Percentiles rank a stretch among this genome's conserved stretches.
Conservation (phyloP, 495 filamentous ascomycete species). For the Podospora comata region DNA sequence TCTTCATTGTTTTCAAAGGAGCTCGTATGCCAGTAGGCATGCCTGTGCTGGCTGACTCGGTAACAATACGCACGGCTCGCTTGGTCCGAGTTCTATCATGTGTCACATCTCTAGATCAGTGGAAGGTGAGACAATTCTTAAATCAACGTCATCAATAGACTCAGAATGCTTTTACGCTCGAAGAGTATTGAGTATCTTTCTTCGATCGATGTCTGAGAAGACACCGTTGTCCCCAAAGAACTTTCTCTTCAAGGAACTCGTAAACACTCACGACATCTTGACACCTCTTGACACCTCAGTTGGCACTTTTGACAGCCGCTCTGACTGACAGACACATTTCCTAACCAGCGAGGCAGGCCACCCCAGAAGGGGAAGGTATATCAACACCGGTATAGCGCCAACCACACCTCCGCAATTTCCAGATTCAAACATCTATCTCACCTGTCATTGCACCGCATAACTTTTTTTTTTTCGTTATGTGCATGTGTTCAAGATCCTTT, state of each 20-base stretch:
- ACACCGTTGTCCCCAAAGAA: too few species aligned
- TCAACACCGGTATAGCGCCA: neutral
- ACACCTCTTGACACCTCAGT: too few species aligned
- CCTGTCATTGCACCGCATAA: neutral
- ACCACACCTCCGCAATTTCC: neutral
- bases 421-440: neutral
- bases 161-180: neutral
- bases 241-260: neutral
- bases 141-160: neutral
- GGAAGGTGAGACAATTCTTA: conserved; percentile 2
- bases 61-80: neutral
- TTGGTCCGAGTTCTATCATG: neutral
- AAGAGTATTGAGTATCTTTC: too few species aligned
- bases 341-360: neutral
- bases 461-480: neutral
- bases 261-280: neutral
- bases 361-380: neutral
- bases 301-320: neutral
- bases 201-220: too few species aligned
- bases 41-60: neutral
- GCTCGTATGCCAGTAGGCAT: neutral
- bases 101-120: neutral
- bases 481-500: neutral
- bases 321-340: neutral
- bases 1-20: neutral